Percentiles rank a stretch among this genome's conserved stretches.
Conservation (phyloP, 2,329 filamentous ascomycete species). For the Sordariomycetes sp. region DNA sequence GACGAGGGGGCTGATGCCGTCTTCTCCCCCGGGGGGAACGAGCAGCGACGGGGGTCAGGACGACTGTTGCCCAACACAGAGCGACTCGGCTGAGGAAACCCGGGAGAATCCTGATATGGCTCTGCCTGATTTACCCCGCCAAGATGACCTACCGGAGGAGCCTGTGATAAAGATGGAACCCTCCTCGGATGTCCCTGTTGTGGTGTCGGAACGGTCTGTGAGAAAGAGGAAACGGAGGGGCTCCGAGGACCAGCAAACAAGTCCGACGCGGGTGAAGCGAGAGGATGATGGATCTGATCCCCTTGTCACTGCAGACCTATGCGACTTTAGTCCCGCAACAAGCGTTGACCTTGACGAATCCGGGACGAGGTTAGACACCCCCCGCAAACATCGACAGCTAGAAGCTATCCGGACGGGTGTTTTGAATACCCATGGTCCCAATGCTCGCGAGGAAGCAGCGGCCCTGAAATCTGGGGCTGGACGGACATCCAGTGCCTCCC, state of each 20-base stretch:
- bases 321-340: conserved; percentile 30
- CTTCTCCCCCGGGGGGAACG: not conserved
- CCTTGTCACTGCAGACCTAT: conserved; percentile 8
- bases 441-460: not conserved
- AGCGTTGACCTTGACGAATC: conserved; percentile 44
- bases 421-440: not conserved
- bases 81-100: conserved; percentile 7
- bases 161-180: conserved; percentile 36
- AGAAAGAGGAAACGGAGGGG: conserved; percentile 32
- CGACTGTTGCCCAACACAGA: conserved; percentile 14
- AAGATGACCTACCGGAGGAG: not conserved
- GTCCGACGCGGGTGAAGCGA: conserved; percentile 26
- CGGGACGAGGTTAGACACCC: not conserved
- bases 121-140: not conserved
- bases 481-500: not conserved
- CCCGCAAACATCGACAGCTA: not conserved
- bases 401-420: not conserved
- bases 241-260: conserved; percentile 11
- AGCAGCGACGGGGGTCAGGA: not conserved
- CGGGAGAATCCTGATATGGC: not conserved
- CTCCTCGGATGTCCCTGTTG: conserved; percentile 39
- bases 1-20: not conserved
- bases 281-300: conserved; percentile 18
- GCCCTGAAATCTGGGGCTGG: not conserved
- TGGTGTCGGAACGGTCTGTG: conserved; percentile 38